phyloP scores from a whole-genome alignment of 2,329 filamentous ascomycete species.

The Coleophoma crateriformis region DNA sequence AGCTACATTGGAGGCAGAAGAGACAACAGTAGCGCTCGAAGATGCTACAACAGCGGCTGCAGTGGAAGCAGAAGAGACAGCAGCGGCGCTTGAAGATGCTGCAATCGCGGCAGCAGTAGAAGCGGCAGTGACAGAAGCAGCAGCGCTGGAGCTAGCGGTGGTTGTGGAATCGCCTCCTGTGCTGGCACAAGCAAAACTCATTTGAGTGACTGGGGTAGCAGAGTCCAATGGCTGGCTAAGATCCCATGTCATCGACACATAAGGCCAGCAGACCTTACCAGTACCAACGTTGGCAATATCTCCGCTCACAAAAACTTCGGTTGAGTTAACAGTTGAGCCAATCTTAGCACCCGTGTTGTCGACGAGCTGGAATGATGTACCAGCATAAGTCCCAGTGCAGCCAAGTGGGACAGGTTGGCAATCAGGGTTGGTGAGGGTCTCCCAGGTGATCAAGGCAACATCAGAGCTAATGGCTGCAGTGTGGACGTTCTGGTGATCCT shows the following conservation, averaged over 20 bases:
- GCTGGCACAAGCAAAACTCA: conserved; percentile 45
- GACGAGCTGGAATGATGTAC: conserved; percentile 54
- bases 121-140: background rate
- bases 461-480: conserved; percentile 46
- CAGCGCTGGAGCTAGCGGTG: background rate
- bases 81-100: background rate
- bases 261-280: conserved; percentile 54
- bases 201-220: conserved; percentile 30
- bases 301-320: conserved; percentile 51
- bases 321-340: conserved; percentile 42
- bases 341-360: conserved; percentile 43
- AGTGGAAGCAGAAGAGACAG: background rate
- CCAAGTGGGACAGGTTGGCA: conserved; percentile 55
- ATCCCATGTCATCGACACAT: conserved; percentile 50
- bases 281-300: conserved; percentile 55
- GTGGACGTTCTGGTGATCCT: conserved; percentile 53
- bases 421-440: conserved; percentile 49
- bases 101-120: background rate
- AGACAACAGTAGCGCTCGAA: background rate
- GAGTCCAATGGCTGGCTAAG: conserved; percentile 26
- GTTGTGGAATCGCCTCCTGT: conserved; percentile 3
- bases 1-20: background rate
- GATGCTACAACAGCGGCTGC: background rate
- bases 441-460: conserved; percentile 53
- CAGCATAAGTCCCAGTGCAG: conserved; percentile 51